phyloP scores from a whole-genome alignment of 148 eudicot genomes.

The Cornus kousa region DNA sequence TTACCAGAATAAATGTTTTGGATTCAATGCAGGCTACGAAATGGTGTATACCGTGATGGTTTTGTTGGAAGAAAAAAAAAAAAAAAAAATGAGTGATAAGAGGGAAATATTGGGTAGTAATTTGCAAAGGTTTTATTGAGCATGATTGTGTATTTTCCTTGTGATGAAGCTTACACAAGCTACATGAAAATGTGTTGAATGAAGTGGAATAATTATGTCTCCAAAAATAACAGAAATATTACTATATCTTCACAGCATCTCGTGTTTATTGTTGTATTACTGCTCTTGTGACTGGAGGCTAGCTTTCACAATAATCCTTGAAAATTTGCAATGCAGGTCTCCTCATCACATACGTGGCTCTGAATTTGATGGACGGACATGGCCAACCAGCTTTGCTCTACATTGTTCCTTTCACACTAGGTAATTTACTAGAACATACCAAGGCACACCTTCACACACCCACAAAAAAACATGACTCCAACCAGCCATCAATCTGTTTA shows the following conservation, averaged over 20 bases:
- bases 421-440: conserved; percentile 33
- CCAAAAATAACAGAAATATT: not conserved
- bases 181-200: not conserved
- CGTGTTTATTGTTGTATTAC: not conserved
- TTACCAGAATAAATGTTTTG: no score
- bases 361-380: conserved; percentile 99
- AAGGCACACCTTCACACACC: not conserved
- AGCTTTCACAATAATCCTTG: not conserved
- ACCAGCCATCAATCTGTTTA: not conserved
- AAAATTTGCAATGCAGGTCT: conserved; percentile 57
- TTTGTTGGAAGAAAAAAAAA: no score
- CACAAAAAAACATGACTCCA: not conserved
- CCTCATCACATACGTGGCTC: conserved; percentile 84
- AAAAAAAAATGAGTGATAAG: no score
- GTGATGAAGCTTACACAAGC: not conserved
- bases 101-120: no score
- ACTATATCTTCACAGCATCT: not conserved
- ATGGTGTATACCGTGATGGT: no score
- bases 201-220: not conserved
- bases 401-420: conserved; percentile 94
- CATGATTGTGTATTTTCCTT: not conserved
- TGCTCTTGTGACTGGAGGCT: not conserved
- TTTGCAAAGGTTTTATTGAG: no score
- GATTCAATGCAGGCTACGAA: no score
- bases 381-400: conserved; percentile 99